These are phyloP conservation scores for Saksenaea vasiformis DNA, from an alignment of 371 early-diverging fungal genomes.

Conservation along the genomic window DNA sequence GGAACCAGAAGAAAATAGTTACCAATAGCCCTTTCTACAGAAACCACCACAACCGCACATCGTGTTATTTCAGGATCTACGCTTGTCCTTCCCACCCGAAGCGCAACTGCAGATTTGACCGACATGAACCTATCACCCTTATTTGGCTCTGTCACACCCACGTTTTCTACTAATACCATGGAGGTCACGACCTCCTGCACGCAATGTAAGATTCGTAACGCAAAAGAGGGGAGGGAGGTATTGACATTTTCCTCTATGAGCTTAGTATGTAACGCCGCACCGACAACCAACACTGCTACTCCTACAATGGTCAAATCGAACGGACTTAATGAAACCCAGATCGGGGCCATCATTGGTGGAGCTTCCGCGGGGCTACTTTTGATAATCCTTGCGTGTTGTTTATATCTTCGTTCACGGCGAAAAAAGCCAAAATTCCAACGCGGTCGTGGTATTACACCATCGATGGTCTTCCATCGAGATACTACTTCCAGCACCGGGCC, in stretches of 20 bases:
- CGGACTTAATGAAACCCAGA: neutral
- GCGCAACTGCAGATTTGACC: conserved; percentile 12
- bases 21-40: neutral
- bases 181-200: neutral
- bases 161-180: conserved; percentile 1
- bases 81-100: conserved; percentile 9
- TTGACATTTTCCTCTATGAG: neutral
- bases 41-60: neutral
- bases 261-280: neutral
- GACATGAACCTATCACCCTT: conserved; percentile 18
- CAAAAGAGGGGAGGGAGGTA: neutral
- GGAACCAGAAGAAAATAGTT: too few species aligned
- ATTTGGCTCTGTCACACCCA: conserved; percentile 11
- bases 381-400: conserved; percentile 2
- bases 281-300: neutral
- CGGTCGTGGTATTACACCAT: conserved; percentile 12
- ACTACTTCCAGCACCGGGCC: neutral
- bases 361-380: conserved; percentile 13
- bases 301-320: neutral
- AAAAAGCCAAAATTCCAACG: conserved; percentile 7
- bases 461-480: conserved; percentile 3
- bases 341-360: conserved; percentile 1
- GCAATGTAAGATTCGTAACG: neutral
- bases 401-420: neutral
- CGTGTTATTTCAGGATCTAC: conserved; percentile 6